phyloP scores from a whole-genome alignment of 202 grass and related monocot genomes.

The Elaeis oleifera region DNA sequence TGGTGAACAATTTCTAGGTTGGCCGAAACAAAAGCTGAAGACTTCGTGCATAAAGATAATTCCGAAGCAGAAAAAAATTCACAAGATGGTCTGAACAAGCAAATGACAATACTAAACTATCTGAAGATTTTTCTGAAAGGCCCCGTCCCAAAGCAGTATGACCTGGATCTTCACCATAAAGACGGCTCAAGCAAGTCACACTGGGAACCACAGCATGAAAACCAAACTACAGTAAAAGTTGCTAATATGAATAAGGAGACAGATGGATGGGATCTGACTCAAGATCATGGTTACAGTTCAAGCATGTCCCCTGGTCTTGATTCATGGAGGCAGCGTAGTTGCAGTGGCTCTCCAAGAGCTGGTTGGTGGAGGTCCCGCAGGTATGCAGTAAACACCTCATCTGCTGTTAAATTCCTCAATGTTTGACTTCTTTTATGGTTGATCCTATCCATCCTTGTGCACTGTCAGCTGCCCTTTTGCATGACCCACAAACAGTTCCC shows the following conservation, averaged over 20 bases:
- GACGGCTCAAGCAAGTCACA: constrained; percentile 29
- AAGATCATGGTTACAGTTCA: constrained; percentile 34
- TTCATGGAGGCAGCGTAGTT: constrained; percentile 47
- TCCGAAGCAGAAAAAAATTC: constrained; percentile 18
- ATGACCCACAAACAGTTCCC: constrained; percentile 29
- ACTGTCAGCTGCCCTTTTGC: background rate
- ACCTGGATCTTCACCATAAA: constrained; percentile 28
- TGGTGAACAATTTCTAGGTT: constrained; percentile 18
- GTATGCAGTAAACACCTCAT: background rate
- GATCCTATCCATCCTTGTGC: background rate
- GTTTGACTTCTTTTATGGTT: constrained; percentile 9
- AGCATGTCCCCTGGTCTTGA: constrained; percentile 43
- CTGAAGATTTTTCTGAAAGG: constrained; percentile 38
- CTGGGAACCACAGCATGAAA: constrained; percentile 27
- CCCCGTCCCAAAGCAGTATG: constrained; percentile 25
- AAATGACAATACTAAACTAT: constrained; percentile 27
- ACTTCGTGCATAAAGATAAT: constrained; percentile 17
- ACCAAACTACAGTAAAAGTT: constrained; percentile 39
- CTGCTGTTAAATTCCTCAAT: constrained; percentile 3
- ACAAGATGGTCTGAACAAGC: constrained; percentile 31
- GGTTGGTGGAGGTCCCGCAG: constrained; percentile 43
- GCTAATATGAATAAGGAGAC: constrained; percentile 38
- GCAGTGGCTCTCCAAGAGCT: constrained; percentile 56
- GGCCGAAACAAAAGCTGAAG: constrained; percentile 17
- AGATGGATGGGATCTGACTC: constrained; percentile 35